phyloP scores from a whole-genome alignment of 73 alveolate genomes.

The Paramecium sexaurelia region DNA sequence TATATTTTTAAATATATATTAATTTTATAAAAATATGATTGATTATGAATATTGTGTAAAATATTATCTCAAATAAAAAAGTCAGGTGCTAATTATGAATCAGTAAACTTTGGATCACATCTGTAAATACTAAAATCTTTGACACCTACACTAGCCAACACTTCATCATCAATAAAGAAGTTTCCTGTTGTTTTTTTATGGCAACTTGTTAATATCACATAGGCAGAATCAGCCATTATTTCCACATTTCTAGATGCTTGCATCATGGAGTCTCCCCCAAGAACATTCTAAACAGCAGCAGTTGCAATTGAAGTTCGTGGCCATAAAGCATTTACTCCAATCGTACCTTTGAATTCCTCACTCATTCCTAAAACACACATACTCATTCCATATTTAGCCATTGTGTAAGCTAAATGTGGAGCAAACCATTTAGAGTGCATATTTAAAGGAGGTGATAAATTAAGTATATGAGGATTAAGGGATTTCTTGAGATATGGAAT shows the following conservation, averaged over 20 bases:
- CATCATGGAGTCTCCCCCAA: constrained; percentile 87
- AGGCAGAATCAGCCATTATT: constrained; percentile 89
- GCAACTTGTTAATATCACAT: constrained; percentile 77
- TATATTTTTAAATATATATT: not conserved
- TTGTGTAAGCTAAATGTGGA: constrained; percentile 78
- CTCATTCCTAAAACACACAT: constrained; percentile 83
- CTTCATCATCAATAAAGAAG: constrained; percentile 86
- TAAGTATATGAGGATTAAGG: constrained; percentile 83
- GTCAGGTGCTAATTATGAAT: constrained; percentile 75
- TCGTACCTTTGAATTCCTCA: constrained; percentile 80
- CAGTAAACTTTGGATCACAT: constrained; percentile 64
- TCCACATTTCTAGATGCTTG: constrained; percentile 78
- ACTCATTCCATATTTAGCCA: constrained; percentile 87
- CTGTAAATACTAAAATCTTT: constrained; percentile 74
- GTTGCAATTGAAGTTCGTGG: constrained; percentile 89
- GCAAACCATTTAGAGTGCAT: constrained; percentile 82
- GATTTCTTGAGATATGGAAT: constrained; percentile 82
- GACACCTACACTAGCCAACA: constrained; percentile 75
- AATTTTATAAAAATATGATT: not conserved
- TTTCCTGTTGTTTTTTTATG: constrained; percentile 82
- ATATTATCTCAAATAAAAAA: constrained; percentile 67
- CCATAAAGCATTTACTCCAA: constrained; percentile 88
- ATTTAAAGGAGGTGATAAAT: constrained; percentile 85
- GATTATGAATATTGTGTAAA: not conserved
- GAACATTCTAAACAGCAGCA: constrained; percentile 85